These are phyloP conservation scores for Leptographium procerum DNA, from an alignment of 2,329 filamentous ascomycete genomes.

Conservation along the genomic window DNA sequence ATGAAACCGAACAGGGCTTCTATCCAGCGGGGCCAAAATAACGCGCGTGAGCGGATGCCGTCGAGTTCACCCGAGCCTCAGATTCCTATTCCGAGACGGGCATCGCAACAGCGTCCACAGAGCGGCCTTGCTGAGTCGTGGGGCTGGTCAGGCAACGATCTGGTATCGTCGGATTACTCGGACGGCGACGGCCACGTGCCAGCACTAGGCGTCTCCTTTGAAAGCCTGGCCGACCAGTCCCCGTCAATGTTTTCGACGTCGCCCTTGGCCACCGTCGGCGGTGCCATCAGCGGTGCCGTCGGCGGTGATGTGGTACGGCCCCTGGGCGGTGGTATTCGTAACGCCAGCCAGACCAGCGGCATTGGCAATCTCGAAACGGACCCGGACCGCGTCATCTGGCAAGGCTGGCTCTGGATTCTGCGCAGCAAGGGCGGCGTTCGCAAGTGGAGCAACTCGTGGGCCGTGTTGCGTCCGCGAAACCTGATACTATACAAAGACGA, in stretches of 20 bases:
- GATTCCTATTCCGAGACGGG: slow-evolving; percentile 33
- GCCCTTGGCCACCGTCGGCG: not conserved
- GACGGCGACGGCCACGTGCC: slow-evolving; percentile 44
- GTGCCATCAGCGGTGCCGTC: too few species aligned
- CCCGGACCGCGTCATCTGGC: slow-evolving; percentile 82
- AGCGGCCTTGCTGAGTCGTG: slow-evolving; percentile 45
- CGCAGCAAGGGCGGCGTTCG: slow-evolving; percentile 72
- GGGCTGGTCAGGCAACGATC: slow-evolving; percentile 47
- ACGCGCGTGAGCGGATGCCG: slow-evolving; percentile 30
- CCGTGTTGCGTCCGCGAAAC: slow-evolving; percentile 73
- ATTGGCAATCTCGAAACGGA: slow-evolving; percentile 42
- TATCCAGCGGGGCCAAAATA: not conserved
- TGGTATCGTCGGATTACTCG: slow-evolving; percentile 80
- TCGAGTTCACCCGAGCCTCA: slow-evolving; percentile 53
- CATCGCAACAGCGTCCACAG: slow-evolving; percentile 35
- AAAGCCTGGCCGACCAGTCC: slow-evolving; percentile 33
- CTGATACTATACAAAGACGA: slow-evolving; percentile 90
- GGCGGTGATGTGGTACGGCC: not conserved
- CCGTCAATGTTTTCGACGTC: slow-evolving; percentile 13
- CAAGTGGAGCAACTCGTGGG: slow-evolving; percentile 94
- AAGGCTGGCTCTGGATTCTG: slow-evolving; percentile 79
- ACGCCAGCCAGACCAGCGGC: slow-evolving; percentile 52
- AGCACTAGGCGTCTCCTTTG: slow-evolving; percentile 38
- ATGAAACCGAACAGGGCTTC: not conserved
- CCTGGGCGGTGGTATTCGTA: slow-evolving; percentile 17